Conservation (phyloP, 192 early-diverging fungal genomes). For the Rhizoclosmatium sp. region DNA sequence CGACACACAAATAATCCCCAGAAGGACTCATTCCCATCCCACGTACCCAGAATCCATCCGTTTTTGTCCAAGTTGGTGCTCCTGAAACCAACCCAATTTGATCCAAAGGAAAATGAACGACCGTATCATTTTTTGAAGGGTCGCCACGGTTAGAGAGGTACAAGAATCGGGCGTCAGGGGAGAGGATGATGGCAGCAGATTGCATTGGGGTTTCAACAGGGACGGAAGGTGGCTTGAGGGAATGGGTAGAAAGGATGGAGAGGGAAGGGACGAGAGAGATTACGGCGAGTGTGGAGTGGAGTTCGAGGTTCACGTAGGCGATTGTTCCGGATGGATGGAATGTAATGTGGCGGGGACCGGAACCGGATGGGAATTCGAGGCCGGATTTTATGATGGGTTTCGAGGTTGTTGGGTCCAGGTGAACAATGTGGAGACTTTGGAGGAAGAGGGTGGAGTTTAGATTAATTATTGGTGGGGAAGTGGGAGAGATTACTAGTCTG, state of each 20-base stretch:
- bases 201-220: background rate
- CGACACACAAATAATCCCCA: conserved; percentile 1
- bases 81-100: background rate
- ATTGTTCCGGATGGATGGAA: conserved; percentile 24
- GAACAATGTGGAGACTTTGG: background rate
- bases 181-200: conserved; percentile 3
- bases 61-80: background rate
- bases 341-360: conserved; percentile 19
- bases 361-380: background rate
- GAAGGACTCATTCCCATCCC: background rate
- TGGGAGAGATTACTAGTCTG: conserved; percentile 1
- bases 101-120: background rate
- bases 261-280: background rate
- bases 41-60: background rate
- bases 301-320: conserved; percentile 23
- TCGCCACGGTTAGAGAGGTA: conserved; percentile 13
- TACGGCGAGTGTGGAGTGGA: conserved; percentile 10
- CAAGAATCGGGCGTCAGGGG: conserved; percentile 14
- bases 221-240: background rate
- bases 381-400: background rate
- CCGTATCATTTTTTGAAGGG: background rate
- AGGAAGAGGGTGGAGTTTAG: background rate
- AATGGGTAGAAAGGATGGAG: background rate
- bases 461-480: background rate
- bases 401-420: background rate